Base-by-base conservation (phyloP, 495 filamentous ascomycete genomes). In the Aspergillus leporis region DNA sequence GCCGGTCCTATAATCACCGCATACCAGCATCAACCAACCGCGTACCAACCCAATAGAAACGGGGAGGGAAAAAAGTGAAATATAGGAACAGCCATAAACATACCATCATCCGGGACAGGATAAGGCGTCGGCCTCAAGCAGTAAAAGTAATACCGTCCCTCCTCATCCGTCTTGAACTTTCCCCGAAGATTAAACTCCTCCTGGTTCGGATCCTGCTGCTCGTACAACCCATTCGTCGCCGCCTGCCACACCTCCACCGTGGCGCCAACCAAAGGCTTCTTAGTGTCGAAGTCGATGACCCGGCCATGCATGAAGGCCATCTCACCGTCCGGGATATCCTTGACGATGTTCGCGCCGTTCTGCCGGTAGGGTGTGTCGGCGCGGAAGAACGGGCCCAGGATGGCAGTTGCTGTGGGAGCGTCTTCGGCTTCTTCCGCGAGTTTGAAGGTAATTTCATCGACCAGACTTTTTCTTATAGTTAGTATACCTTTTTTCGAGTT, bases 311-410 rank as follows among this genome's bases (percentile, higher is more conserved):
- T 81, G 64, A 78, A 82, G 0, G 82, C 79, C 45, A 85, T 78
- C 61, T 87, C 79, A 8, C 75, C 84, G 25, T 81, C 75, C 12
- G 72, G 67, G 22, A 78, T 77, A 40, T 76, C 63, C 1, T 87
- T 74, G 68, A 90, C 87, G 61, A 91, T 88, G 58, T 81, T 85
- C 56, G 76, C 81, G 21, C 85, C 88, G 74, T 88, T 90, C 8
- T 80, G 64, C 38, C 82, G 78, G 22, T 76, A 69, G 4, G 88
- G 87, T 0, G 89, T 86, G 67, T 90, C 78, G 56, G 83, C 76
- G 16, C 90, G 84, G 80, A 87, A 93, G 78, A 92, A 92, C 4
- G 90, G 90, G 7, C 90, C 90, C 0, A 92, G 81, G 55, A 92
- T 86, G 43, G 89, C 81, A 4, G 89, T 89, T 18, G 87, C 81